Base-by-base conservation (phyloP, 805 yeast genomes). In the Lachancea mirantina region DNA sequence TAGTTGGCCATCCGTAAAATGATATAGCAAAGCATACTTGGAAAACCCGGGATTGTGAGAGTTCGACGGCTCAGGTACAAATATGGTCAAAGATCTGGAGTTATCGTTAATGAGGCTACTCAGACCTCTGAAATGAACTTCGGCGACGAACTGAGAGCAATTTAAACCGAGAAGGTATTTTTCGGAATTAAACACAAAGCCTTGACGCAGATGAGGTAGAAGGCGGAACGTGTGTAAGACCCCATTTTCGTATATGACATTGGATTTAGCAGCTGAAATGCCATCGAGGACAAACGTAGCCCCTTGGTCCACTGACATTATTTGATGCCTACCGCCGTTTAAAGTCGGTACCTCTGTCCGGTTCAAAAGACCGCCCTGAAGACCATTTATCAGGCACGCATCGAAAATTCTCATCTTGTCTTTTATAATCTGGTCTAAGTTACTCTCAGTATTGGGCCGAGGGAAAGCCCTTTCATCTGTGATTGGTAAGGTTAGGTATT, bases 141-240 rank as follows among this genome's bases (percentile, higher is more conserved):
- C 94, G n/a, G 70, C 67, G 5, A 83, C 88, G 51, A 84, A 76
- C 17, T 64, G 64, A 2, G 78, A 64, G 31, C 74, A 76, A 38
- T 76, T 69, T 26, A 76, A 50, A 0, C 83, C 85, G 32, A 72
- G 59, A 2, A 80, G 52, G 43, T 74, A 70, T 47, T 75, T 78
- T 41, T 75, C 65, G 1, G 74, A 72, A 19, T 74, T 74, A 44
- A 74, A 71, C 2, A 39, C 42, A 13, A 72, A 33, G 1, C 35
- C 20, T 0, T 41, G 52, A 17, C 41, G 35, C 18, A 57, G 30
- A 9, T 58, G 42, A 11, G 54, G 30, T 6, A 58, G 33, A 10
- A 55, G 42, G 14, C 64, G 57, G 46, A 70, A 74, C 14, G 68
- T 43, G 47, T 77, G 79, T 1, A 70, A 49, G 1, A 78, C 32